Base-by-base conservation (phyloP, 345 rosid genomes). In the Eucalyptus albens region DNA sequence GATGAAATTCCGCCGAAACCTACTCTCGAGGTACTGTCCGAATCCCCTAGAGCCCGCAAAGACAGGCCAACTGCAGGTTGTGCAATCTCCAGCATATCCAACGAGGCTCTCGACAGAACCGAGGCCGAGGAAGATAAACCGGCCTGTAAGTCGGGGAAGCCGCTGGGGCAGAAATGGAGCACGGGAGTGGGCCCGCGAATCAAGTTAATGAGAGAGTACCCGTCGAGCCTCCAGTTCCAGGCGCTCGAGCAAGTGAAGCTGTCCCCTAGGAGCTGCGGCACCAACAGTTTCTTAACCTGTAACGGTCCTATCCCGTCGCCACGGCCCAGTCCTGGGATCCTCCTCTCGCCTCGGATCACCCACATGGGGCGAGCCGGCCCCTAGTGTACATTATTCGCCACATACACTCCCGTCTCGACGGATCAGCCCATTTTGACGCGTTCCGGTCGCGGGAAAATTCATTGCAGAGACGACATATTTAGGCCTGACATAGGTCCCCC, bases 251-350 rank as follows among this genome's bases (percentile, higher is more conserved):
- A 92, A 44, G 91, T 92, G 15, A 90, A 93, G 55, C 86, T 94
- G 47, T 93, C 96, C 15, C 94, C 95, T 1, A 91, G 90, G 72
- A 27, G 24, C 15, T 15, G 11, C 11, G 49, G 37, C 19, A 26
- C 86, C 2, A 50, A 50, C 16, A 16, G 37, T 22, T 51, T 87
- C 11, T 6, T 86, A 49, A 17, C 85, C 37, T 86, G 59, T 24
- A 8, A 15, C 42, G 94, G 94, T 77, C 94, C 93, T 37, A 89
- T 96, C 8, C 94, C 96, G 44, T 94, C 95, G 6, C 96, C 96
- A n/a, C 93, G 94, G 88, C 95, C 95, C 21, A 91, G 93, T 88
- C 92, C 95, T 19, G 91, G 89, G 31, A 69, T 93, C 87, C 92
- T 86, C 19, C 91, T 95, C 47, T 93, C 97, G 33, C 95, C 94